phyloP scores from a whole-genome alignment of 306 rosid genomes.

The Ochetophila trinervis region DNA sequence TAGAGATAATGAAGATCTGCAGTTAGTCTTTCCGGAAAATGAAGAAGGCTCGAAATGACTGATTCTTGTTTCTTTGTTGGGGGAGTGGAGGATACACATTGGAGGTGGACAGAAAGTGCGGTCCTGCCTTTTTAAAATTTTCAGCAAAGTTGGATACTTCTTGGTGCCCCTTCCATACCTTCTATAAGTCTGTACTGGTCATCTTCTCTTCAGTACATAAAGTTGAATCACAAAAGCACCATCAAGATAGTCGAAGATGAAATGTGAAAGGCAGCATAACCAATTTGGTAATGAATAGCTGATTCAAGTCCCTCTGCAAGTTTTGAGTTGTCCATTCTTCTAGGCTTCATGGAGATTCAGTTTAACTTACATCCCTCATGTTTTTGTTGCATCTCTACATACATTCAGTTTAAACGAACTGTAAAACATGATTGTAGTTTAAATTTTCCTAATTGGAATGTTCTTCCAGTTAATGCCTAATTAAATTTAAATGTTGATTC shows the following conservation, averaged over 20 bases:
- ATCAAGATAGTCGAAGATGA: slow-evolving; percentile 13
- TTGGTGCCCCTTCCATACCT: neutral
- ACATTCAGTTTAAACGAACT: neutral
- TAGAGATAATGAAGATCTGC: slow-evolving; percentile 80
- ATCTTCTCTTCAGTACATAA: neutral
- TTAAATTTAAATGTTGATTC: too few species aligned
- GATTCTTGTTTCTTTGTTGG: neutral
- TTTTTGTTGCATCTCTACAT: neutral
- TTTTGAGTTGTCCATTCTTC: neutral
- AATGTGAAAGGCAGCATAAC: neutral
- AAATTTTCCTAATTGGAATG: too few species aligned
- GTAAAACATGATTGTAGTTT: slow-evolving; percentile 2
- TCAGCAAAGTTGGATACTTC: slow-evolving; percentile 14
- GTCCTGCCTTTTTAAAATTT: slow-evolving; percentile 5
- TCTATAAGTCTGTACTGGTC: neutral
- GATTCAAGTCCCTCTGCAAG: slow-evolving; percentile 1
- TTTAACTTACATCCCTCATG: neutral
- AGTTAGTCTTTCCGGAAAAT: slow-evolving; percentile 58
- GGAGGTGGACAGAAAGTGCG: neutral
- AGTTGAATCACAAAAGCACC: neutral
- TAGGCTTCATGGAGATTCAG: neutral
- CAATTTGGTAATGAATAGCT: neutral
- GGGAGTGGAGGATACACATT: slow-evolving; percentile 10
- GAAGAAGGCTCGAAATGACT: slow-evolving; percentile 30
- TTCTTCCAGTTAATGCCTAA: too few species aligned